Conservation (phyloP, 2,329 filamentous ascomycete genomes). For the Xylariomycetidae sp. region DNA sequence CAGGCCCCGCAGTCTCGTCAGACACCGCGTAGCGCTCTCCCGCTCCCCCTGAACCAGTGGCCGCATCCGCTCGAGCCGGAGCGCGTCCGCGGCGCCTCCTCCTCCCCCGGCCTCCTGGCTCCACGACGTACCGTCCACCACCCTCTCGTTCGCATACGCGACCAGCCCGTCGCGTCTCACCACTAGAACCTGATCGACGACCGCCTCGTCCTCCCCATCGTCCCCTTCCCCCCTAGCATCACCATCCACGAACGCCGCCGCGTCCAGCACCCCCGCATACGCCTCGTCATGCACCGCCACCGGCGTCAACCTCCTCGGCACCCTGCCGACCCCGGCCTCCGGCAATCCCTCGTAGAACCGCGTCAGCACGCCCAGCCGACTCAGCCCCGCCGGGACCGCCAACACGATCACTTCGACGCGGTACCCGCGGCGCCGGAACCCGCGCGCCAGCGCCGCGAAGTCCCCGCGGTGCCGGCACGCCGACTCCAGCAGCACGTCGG, state of each 20-base stretch:
- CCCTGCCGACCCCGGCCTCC: constrained; percentile 28
- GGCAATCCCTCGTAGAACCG: constrained; percentile 32
- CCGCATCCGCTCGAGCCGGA: constrained; percentile 23
- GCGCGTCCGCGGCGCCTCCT: constrained; percentile 15
- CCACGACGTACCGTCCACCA: too few species aligned
- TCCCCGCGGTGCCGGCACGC: constrained; percentile 40
- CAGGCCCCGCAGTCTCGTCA: constrained; percentile 19
- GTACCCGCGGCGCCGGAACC: constrained; percentile 32
- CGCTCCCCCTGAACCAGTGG: constrained; percentile 23
- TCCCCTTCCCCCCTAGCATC: too few species aligned
- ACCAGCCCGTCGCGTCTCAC: constrained; percentile 35
- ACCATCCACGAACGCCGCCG: constrained; percentile 35
- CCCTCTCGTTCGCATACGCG: constrained; percentile 21
- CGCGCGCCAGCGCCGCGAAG: constrained; percentile 30
- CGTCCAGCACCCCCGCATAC: constrained; percentile 33
- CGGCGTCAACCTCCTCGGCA: constrained; percentile 39
- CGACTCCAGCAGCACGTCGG: constrained; percentile 39
- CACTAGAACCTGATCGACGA: constrained; percentile 33
- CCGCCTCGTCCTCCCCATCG: constrained; percentile 13
- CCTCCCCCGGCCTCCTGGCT: constrained; percentile 6
- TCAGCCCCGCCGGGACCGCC: constrained; percentile 36
- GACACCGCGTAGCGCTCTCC: constrained; percentile 16
- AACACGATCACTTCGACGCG: constrained; percentile 35
- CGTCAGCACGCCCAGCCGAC: constrained; percentile 37
- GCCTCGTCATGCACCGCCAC: constrained; percentile 41